Evolutionary conservation across 2,329 filamentous ascomycete species (phyloP), one percentile per base, ranked within the genome.

Genomic region (Alternaria postmessia): DNA sequence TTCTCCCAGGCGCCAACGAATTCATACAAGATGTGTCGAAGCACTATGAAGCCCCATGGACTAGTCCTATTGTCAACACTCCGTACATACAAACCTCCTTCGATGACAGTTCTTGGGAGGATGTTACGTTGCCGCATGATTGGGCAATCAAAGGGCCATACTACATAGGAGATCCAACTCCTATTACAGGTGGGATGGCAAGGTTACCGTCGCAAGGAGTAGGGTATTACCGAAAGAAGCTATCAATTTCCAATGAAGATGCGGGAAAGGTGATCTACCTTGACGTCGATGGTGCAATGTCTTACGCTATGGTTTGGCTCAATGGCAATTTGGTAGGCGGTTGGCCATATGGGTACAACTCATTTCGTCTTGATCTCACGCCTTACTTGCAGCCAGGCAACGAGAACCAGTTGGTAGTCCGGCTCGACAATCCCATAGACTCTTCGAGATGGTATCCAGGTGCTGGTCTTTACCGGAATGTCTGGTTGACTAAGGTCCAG

Each of bases 381-480:
- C 20, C 39, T 24, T 6, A 24, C 8, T 11, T 42, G 22, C 39
- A 22, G 12, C 11, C 39, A 42, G 20, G 20, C 12, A 24, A 22
- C 39, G 39, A 42, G 2, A 24, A 42, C 1, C 57, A 78, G 41
- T 69, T 85, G 0, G 83, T 83, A 2, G 82, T 86, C 36, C 80
- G 84, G 1, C 63, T 85, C 6, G 83, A 86, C 44, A 84, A 85
- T 60, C 75, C 80, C 0, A 24, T 79, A 1, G 76, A 82, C 18
- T 81, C 78, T 3, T 82, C 83, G 3, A 79, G 84, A 8, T 86
- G 82, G 82, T 86, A 85, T 63, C 83, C 84, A 7, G 83, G 84
- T 16, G 83, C 74, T 7, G 84, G 83, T 1, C 71, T 86, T n/a
- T 86, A 85, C 67, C 79, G 83, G 2, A 84, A 85, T 56, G 77